These are phyloP conservation scores for Dichotomopilus funicola DNA, from an alignment of 2,329 filamentous ascomycete species.

Conservation along the genomic window DNA sequence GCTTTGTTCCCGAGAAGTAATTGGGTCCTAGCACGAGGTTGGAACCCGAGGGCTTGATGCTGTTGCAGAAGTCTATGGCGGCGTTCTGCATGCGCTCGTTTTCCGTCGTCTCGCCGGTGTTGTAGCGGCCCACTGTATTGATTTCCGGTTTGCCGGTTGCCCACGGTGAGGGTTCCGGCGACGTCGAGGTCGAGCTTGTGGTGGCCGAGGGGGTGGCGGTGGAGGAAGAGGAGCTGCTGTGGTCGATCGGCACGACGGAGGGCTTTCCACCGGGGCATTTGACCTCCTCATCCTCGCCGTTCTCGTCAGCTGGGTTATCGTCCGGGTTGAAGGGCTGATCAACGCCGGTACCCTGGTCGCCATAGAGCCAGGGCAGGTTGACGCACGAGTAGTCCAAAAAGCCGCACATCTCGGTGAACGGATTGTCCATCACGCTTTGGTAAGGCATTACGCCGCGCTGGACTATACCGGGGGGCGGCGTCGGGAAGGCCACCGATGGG, in stretches of 20 bases:
- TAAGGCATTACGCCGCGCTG: neutral
- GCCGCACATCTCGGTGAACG: neutral
- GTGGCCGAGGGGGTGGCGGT: neutral
- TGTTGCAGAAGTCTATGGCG: neutral
- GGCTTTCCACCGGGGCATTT: no score
- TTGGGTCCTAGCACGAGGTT: neutral
- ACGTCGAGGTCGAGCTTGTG: neutral
- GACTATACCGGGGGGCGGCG: conserved; percentile 30
- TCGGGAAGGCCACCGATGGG: conserved; percentile 41
- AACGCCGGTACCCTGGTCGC: neutral
- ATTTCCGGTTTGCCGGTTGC: neutral
- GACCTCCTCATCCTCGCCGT: no score
- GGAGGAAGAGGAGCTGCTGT: no score
- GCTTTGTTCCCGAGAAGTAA: neutral
- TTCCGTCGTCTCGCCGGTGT: neutral
- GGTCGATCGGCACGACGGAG: no score
- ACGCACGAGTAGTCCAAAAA: neutral
- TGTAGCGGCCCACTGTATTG: neutral
- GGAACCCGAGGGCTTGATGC: neutral
- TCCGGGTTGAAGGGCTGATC: neutral
- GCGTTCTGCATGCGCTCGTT: neutral
- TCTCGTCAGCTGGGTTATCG: no score
- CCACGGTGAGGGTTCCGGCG: neutral
- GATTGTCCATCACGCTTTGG: neutral
- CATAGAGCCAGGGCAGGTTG: neutral